Evolutionary conservation across 2,329 filamentous ascomycete species (phyloP).

Genomic region (Tricladium varicosporioides): DNA sequence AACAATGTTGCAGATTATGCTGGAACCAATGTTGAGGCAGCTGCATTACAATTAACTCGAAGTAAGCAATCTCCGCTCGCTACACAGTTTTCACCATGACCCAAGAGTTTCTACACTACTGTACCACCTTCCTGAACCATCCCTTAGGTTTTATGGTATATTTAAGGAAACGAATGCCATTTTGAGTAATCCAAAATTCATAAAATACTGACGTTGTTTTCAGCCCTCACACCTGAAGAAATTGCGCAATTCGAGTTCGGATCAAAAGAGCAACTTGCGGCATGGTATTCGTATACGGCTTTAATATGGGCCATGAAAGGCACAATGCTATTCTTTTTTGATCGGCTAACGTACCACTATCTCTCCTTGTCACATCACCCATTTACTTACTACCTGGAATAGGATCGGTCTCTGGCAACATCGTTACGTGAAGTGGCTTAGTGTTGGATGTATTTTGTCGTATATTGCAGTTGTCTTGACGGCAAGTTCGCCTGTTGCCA

Average conservation of each 20-base stretch:
- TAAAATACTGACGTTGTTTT: no score
- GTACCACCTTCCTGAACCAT: no score
- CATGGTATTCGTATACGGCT: conserved; percentile 41
- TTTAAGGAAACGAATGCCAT: no score
- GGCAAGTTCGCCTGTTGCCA: not conserved
- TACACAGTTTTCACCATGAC: not conserved
- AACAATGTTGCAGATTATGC: conserved; percentile 14
- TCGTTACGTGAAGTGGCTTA: conserved; percentile 29
- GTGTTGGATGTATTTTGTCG: conserved; percentile 10
- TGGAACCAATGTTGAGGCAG: conserved; percentile 18
- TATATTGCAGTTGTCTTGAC: conserved; percentile 15
- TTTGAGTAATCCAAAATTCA: no score
- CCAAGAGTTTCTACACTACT: no score
- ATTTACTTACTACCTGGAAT: conserved; percentile 8
- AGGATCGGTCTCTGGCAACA: conserved; percentile 35
- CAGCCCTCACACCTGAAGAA: conserved; percentile 8
- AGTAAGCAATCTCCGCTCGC: not conserved
- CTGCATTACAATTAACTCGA: conserved; percentile 7
- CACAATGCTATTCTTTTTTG: conserved; percentile 33
- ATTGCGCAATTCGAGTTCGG: conserved; percentile 11
- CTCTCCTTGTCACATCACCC: not conserved
- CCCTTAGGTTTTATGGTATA: no score
- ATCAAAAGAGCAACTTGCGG: conserved; percentile 29
- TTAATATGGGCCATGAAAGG: conserved; percentile 38
- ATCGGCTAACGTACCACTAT: conserved; percentile 20